Conservation (phyloP, 208 protist species). For the Acanthamoeba triangularis region DNA sequence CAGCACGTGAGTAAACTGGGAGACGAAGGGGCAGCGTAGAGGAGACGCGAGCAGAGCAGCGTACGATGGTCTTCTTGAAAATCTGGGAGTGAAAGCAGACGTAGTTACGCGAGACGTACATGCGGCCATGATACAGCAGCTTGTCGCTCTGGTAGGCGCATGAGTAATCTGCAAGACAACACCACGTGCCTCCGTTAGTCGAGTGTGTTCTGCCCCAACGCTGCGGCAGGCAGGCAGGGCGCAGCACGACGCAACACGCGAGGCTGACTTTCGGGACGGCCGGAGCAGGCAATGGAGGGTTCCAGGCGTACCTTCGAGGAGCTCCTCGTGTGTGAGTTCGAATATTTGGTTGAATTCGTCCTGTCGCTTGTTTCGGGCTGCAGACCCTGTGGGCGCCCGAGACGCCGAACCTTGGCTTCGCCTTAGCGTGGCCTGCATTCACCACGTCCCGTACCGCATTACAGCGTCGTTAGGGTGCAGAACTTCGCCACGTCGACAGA, state of each 20-base stretch:
- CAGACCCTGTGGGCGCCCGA: background rate
- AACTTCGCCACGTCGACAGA: background rate
- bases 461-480: background rate
- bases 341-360: constrained; percentile 59
- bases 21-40: background rate
- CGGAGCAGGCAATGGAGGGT: background rate
- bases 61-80: constrained; percentile 74
- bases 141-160: constrained; percentile 62
- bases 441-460: background rate
- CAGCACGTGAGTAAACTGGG: background rate
- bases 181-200: background rate
- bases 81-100: constrained; percentile 76
- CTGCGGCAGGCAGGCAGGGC: too few species aligned
- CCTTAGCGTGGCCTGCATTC: background rate
- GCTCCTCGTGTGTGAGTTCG: constrained; percentile 21
- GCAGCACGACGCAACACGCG: too few species aligned
- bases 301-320: constrained; percentile 31
- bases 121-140: constrained; percentile 69
- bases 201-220: background rate
- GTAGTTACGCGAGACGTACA: constrained; percentile 66
- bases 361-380: background rate
- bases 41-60: background rate
- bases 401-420: background rate
- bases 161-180: constrained; percentile 10
- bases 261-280: background rate